Base-by-base conservation (phyloP, 2,329 filamentous ascomycete species). In the Kalaharituber pfeilii region DNA sequence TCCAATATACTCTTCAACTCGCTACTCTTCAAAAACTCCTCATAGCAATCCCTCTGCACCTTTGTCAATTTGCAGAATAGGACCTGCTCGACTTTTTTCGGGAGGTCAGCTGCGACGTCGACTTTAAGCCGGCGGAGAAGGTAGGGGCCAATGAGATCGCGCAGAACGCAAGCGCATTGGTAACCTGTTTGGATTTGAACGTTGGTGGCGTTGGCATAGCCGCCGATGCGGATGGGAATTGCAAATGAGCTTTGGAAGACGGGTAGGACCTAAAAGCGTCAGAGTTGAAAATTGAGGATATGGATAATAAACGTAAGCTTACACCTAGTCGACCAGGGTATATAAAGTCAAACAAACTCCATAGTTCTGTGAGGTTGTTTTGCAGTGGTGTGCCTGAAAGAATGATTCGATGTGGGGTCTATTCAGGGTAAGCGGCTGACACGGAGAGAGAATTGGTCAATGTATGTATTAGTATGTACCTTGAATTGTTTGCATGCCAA, bases 321-420 rank as follows among this genome's bases (percentile, higher is more conserved):
- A 47, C 95, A 0, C 91, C 93, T 5, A 98, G 71, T 13, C 88
- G 82, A 86, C 96, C 95, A 0, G 93, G 91, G 58, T 87, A 96
- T 55, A 96, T 83, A 65, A 98, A 98, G 66, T 98, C 93, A 65
- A 98, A 96, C 0, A 98, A 71, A 0, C 89, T 96, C 89, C 91
- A 98, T 0, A 98, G 72, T 66, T 98, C 93, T 0, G 84, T 82
- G 25, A 98, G 70, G 59, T 95, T 96, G 67, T 98, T 98, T 67
- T 98, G 93, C 74, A 98, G 93, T 0, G 93, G 93, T 0, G 91
- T 98, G 4, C 91, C 91, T 0, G 93, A 96, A 1, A 98, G 73
- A 56, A 98, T 96, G 59, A 96, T 76, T 22, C 93, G 79, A 63
- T 96, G 91, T 0, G 84, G 78, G 0, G 91, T 98, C 29, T 84